Conservation (phyloP, 2,329 filamentous ascomycete species). For the Fusarium stilboides region DNA sequence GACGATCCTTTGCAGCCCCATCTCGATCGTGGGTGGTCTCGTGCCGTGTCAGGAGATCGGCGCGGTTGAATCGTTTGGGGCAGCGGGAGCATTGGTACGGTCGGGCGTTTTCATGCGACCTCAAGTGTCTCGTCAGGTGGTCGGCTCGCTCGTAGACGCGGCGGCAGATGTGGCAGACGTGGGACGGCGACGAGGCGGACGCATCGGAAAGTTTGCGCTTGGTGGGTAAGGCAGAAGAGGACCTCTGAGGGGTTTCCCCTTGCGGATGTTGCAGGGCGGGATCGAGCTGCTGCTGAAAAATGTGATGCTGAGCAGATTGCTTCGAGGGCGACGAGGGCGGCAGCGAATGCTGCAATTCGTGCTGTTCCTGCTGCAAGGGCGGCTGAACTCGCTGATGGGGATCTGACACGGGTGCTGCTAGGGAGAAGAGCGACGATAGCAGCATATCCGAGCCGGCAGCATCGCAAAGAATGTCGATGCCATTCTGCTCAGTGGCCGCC, state of each 20-base stretch:
- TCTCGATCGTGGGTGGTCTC: constrained; percentile 50
- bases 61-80: constrained; percentile 49
- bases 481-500: constrained; percentile 48
- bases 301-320: constrained; percentile 20
- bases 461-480: constrained; percentile 50
- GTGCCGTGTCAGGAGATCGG: constrained; percentile 47
- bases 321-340: constrained; percentile 36
- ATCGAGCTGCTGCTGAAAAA: constrained; percentile 40
- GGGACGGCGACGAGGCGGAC: constrained; percentile 46
- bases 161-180: constrained; percentile 49
- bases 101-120: constrained; percentile 49
- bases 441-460: constrained; percentile 50
- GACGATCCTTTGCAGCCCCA: constrained; percentile 47
- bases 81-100: constrained; percentile 50
- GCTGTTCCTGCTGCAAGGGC: constrained; percentile 38
- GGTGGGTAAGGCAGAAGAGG: constrained; percentile 33
- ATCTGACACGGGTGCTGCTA: constrained; percentile 43
- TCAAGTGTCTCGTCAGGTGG: constrained; percentile 47
- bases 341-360: constrained; percentile 35
- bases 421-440: constrained; percentile 47
- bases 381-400: constrained; percentile 35
- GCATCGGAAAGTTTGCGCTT: constrained; percentile 49
- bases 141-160: constrained; percentile 50
- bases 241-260: constrained; percentile 26
- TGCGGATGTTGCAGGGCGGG: constrained; percentile 33